A percentile compares a stretch with the other conserved stretches of the same genome.
phyloP scores from a whole-genome alignment of 2,329 filamentous ascomycete species.

The Nigrograna mackinnonii region DNA sequence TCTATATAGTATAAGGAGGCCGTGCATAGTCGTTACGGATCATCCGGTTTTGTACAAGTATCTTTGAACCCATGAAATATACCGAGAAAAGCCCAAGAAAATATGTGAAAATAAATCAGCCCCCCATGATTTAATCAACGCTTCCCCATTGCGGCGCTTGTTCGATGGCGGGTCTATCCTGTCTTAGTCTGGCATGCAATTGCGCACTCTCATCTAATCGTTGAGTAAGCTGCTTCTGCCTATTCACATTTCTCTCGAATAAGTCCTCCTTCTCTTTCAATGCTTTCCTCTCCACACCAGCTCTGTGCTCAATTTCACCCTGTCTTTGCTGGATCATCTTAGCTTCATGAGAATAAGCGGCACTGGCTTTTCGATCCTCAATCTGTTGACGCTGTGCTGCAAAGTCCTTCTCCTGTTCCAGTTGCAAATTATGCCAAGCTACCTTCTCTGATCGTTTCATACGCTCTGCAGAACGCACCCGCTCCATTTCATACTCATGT shows the following conservation, averaged over 20 bases:
- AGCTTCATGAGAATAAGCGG: slow-evolving; percentile 17
- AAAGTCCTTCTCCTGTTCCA: slow-evolving; percentile 32
- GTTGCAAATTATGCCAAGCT: slow-evolving; percentile 29
- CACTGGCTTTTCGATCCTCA: slow-evolving; percentile 25
- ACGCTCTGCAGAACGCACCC: slow-evolving; percentile 30
- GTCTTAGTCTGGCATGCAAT: slow-evolving; percentile 30
- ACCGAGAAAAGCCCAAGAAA: too few relatives aligned
- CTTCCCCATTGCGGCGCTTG: slow-evolving; percentile 26
- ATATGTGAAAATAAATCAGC: too few relatives aligned
- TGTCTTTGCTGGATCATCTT: slow-evolving; percentile 26
- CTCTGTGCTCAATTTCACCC: slow-evolving; percentile 29
- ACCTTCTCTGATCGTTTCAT: slow-evolving; percentile 34
- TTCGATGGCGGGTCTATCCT: slow-evolving; percentile 32
- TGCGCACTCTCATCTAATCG: slow-evolving; percentile 33
- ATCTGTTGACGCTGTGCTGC: slow-evolving; percentile 19
- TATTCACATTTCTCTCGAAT: slow-evolving; percentile 34
- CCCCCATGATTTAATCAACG: slow-evolving; percentile 33
- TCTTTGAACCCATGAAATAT: too few relatives aligned
- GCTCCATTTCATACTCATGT: slow-evolving; percentile 35
- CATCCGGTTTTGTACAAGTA: too few relatives aligned
- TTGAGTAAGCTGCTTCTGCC: slow-evolving; percentile 32
- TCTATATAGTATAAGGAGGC: too few relatives aligned
- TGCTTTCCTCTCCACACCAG: slow-evolving; percentile 24
- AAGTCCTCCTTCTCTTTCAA: slow-evolving; percentile 37
- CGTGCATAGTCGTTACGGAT: too few relatives aligned